Conservation (phyloP, 306 rosid genomes). For the Cucurbita maxima region DNA sequence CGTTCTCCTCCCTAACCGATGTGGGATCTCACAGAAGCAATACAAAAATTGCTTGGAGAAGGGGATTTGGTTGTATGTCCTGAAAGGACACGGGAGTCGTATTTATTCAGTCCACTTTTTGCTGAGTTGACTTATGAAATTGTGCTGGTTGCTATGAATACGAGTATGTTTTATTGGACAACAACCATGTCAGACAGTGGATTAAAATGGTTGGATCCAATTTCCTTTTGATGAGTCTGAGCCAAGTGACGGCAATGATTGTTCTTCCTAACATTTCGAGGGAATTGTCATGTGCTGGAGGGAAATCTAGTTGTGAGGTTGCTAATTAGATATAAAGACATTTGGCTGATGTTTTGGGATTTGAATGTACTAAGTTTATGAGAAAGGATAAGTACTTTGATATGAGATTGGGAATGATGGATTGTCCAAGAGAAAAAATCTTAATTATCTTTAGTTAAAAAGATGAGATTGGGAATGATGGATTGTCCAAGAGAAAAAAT, state of each 20-base stretch:
- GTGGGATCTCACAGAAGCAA: slow-evolving; percentile 9
- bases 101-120: slow-evolving; percentile 76
- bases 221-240: slow-evolving; percentile 85
- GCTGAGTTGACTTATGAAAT: slow-evolving; percentile 77
- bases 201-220: slow-evolving; percentile 64
- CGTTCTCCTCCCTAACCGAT: too few species aligned
- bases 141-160: slow-evolving; percentile 65
- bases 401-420: slow-evolving; percentile 91
- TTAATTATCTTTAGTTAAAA: neutral
- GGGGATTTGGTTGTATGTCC: slow-evolving; percentile 94
- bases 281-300: slow-evolving; percentile 49
- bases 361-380: slow-evolving; percentile 57
- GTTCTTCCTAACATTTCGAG: slow-evolving; percentile 48
- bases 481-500: slow-evolving; percentile 21
- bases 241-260: slow-evolving; percentile 35
- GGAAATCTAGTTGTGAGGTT: slow-evolving; percentile 61
- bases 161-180: slow-evolving; percentile 83
- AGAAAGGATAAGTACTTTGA: slow-evolving; percentile 78
- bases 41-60: slow-evolving; percentile 36
- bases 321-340: slow-evolving; percentile 59
- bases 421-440: slow-evolving; percentile 12
- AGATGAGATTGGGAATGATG: slow-evolving; percentile 65
- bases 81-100: slow-evolving; percentile 94
- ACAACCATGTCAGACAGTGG: slow-evolving; percentile 53
- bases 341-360: slow-evolving; percentile 65